Evolutionary conservation across 208 protist species (phyloP).

Genomic region (Leishmania braziliensis): DNA sequence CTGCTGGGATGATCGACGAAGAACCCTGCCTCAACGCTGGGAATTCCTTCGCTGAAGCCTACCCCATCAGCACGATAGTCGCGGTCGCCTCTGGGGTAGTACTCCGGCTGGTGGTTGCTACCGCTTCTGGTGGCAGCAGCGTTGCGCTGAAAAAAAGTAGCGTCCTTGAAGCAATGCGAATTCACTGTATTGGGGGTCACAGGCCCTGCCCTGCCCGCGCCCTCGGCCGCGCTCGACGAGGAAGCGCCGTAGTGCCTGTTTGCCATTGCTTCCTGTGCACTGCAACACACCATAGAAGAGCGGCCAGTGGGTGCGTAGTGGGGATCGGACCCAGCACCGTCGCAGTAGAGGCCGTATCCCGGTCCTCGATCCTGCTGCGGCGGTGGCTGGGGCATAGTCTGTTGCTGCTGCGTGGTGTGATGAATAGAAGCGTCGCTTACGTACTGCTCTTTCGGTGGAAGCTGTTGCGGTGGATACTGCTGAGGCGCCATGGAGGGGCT

Average conservation of each 20-base stretch:
- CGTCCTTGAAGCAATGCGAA: slow-evolving; percentile 12
- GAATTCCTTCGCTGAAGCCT: neutral
- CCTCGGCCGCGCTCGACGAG: neutral
- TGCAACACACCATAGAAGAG: neutral
- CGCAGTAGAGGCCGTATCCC: neutral
- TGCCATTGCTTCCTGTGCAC: neutral
- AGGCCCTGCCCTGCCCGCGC: neutral
- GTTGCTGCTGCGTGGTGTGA: neutral
- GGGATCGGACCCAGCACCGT: neutral
- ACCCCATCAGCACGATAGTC: neutral
- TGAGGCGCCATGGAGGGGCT: neutral
- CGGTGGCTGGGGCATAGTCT: neutral
- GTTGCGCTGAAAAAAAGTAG: neutral
- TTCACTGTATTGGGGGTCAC: neutral
- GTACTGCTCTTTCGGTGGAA: neutral
- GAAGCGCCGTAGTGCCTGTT: neutral
- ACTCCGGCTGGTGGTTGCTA: neutral
- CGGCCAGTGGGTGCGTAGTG: neutral
- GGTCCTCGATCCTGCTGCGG: neutral
- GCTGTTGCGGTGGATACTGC: neutral
- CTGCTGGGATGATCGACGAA: slow-evolving; percentile 4
- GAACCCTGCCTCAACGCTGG: neutral
- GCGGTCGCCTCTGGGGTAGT: slow-evolving; percentile 2
- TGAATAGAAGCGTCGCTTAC: neutral
- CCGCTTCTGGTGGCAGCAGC: neutral